These are phyloP conservation scores for Eucalyptus microcorys DNA, from an alignment of 345 rosid species.

Conservation along the genomic window DNA sequence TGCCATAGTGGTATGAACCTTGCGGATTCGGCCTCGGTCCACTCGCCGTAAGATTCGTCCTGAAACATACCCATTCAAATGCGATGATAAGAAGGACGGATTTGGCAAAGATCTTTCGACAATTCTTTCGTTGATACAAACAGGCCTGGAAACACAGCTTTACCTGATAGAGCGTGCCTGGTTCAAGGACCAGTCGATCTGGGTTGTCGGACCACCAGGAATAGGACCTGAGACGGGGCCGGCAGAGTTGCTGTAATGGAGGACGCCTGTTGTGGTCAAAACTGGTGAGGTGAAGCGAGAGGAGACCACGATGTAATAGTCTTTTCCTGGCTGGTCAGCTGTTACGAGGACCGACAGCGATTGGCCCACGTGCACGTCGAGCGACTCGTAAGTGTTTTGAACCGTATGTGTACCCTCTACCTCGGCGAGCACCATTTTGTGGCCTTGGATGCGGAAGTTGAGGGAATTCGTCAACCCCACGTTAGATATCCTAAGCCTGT, in stretches of 20 bases:
- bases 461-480: constrained; percentile 29
- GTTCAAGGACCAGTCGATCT: constrained; percentile 29
- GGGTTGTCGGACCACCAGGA: constrained; percentile 39
- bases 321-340: constrained; percentile 33
- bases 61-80: not conserved
- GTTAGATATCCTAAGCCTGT: constrained; percentile 37
- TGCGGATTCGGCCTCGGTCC: constrained; percentile 53
- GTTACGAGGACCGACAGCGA: constrained; percentile 40
- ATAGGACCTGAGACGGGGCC: constrained; percentile 27
- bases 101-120: not conserved
- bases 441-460: constrained; percentile 40
- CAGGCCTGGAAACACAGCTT: not conserved
- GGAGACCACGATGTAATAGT: constrained; percentile 31
- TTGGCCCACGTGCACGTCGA: constrained; percentile 42
- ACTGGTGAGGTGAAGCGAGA: constrained; percentile 20
- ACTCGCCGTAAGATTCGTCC: constrained; percentile 46
- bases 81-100: not conserved
- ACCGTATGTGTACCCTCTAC: constrained; percentile 41
- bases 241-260: constrained; percentile 33
- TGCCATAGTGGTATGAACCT: constrained; percentile 44
- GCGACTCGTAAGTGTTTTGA: constrained; percentile 27
- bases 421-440: constrained; percentile 32
- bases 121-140: not conserved
- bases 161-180: constrained; percentile 47
- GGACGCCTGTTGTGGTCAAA: constrained; percentile 20